Evolutionary conservation across 2,329 filamentous ascomycete species (phyloP), one percentile per base, ranked within the genome.

Genomic region (Corynespora cassiicola): DNA sequence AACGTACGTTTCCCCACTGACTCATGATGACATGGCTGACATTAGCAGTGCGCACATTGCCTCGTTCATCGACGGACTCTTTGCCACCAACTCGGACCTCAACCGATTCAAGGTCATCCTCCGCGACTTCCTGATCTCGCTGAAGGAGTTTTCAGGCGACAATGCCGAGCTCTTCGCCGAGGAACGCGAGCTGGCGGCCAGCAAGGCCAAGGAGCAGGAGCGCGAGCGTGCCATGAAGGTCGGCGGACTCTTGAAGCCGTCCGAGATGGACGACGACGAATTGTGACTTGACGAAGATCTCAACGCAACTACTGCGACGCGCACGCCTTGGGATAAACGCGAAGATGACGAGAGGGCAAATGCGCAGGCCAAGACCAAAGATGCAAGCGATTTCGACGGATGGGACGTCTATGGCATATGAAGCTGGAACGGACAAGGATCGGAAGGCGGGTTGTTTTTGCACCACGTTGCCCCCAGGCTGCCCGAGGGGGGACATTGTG

Each of bases 141-240:
- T 99, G 55, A 96, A 96, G 74, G 95, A 99, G 71, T 99, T 97
- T 61, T 85, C 90, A 1, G 94, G 89, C 35, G 94, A 99, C 71
- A 96, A 97, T 58, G 84, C 92, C 1, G 94, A 99, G 64, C 79
- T 99, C 7, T 99, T 87, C 70, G 84, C 88, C 4, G 91, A 96
- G 42, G 94, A 99, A 70, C 90, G 95, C 69, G 94, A 99, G 71
- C 87, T 95, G 69, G 90, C 90, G 50, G 86, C 92, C 45, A 84
- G 84, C 51, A 88, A 92, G 56, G 88, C 88, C 30, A 90, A 91
- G 68, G 85, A 87, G 31, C 88, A 90, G 15, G 95, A 99, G 68
- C 85, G 91, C 59, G 90, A 96, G 71, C 86, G 92, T 54, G 85
- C 89, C 47, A 88, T 92, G 74, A 97, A 96, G 78, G 90, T 99